Base-by-base conservation (phyloP, 1,284 basidiomycete species). In the Ustilago bromivora region DNA sequence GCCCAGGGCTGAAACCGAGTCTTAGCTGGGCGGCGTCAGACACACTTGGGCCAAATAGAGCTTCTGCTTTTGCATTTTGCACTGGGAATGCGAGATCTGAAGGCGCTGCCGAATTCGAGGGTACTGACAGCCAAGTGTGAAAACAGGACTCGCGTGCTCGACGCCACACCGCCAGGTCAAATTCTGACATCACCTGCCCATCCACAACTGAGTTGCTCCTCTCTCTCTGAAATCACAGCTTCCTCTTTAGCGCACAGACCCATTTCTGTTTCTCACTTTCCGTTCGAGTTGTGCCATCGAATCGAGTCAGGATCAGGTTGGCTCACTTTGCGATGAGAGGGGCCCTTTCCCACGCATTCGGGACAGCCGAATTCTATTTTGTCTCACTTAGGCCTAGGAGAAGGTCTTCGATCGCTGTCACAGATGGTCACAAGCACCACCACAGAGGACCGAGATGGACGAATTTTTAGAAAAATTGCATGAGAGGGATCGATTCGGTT, bases 151-250 rank as follows among this genome's bases (percentile, higher is more conserved):
- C 36, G 35, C 35, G n/a, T 9, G 11, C 10, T 19, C 54, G 32
- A 35, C 31, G 34, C 52, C 52, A 53, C 52, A 36, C 34, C 12
- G 52, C 17, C 17, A n/a, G n/a, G 13, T 35, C 7, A 53, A 36
- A 13, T 19, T 15, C 23, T 57, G 55, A 57, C 55, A 57, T 57
- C 54, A 23, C 23, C 23, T 23, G 23, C 2, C 23, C 23, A 56
- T 36, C 35, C 19, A 56, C n/a, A 31, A 12, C 19, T 38, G 23
- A 23, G 55, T 28, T 57, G 19, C 11, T 35, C n/a, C 35, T 35
- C 12, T 35, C 35, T 57, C 38, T 23, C 34, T 57, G 12, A 57
- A 43, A 28, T 57, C 55, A 57, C 52, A 57, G 40, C 17, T 28
- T 23, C 36, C n/a, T 38, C 40, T 19, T 31, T 40, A 4, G 32